Percentiles rank a stretch among this genome's conserved stretches.
Conservation (phyloP, 2,329 filamentous ascomycete species). For the Botryotinia calthae region DNA sequence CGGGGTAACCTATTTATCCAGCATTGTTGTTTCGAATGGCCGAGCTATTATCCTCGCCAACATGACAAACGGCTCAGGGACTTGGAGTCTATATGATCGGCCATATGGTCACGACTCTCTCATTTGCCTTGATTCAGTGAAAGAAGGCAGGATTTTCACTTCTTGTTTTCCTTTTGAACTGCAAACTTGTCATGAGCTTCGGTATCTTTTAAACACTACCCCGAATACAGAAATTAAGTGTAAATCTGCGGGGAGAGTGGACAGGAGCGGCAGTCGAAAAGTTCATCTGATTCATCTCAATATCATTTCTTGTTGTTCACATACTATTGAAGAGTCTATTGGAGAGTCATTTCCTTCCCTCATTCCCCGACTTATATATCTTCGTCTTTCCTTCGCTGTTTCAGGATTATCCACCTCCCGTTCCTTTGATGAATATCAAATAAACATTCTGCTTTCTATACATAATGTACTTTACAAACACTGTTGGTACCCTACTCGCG, state of each 20-base stretch:
- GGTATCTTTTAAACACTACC: not conserved
- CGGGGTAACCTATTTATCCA: not conserved
- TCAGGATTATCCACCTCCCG: not conserved
- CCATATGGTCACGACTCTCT: not conserved
- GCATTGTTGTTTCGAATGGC: conserved; percentile 3
- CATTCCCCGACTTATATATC: conserved; percentile 1
- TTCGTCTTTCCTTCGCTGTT: not conserved
- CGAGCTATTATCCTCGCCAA: not conserved
- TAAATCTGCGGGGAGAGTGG: conserved; percentile 1
- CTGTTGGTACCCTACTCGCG: conserved; percentile 4
- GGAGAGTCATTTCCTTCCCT: not conserved
- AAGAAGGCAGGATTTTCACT: not conserved
- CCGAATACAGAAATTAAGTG: not conserved
- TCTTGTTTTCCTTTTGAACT: not conserved
- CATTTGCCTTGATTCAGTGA: not conserved
- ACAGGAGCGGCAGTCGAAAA: not conserved
- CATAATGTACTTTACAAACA: conserved; percentile 19
- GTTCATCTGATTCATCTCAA: conserved; percentile 9
- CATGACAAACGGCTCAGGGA: not conserved
- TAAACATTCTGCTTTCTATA: not conserved
- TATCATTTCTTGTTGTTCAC: not conserved
- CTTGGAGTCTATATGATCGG: not conserved
- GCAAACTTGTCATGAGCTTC: not conserved
- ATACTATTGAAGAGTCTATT: not conserved
- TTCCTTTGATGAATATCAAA: conserved; percentile 6